phyloP scores from a whole-genome alignment of 2,329 filamentous ascomycete genomes.

The Hymenoscyphus scutula region DNA sequence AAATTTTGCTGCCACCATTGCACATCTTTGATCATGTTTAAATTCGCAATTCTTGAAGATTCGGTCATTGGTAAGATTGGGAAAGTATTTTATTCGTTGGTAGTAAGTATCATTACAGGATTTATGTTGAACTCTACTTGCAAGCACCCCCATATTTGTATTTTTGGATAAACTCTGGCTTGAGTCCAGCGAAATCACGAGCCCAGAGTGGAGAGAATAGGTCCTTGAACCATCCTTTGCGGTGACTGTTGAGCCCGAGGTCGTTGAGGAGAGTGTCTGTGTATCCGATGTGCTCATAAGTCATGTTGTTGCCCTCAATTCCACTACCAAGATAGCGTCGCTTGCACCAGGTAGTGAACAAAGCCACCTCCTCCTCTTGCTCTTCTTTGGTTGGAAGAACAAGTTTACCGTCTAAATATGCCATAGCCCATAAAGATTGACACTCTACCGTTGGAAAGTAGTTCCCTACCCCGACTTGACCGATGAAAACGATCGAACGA shows the following conservation, averaged over 20 bases:
- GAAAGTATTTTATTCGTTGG: too few relatives aligned
- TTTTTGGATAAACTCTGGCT: slow-evolving; percentile 25
- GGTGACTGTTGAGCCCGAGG: slow-evolving; percentile 28
- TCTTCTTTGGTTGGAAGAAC: slow-evolving; percentile 23
- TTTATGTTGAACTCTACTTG: neutral
- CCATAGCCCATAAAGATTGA: slow-evolving; percentile 33
- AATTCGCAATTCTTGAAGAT: too few relatives aligned
- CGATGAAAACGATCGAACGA: slow-evolving; percentile 32
- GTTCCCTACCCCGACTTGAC: slow-evolving; percentile 28
- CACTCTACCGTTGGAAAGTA: slow-evolving; percentile 26
- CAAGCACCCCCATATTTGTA: neutral
- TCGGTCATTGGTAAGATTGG: too few relatives aligned
- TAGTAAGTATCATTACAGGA: too few relatives aligned
- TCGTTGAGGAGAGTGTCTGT: slow-evolving; percentile 32
- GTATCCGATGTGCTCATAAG: slow-evolving; percentile 32
- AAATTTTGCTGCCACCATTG: too few relatives aligned
- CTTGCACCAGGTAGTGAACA: slow-evolving; percentile 30
- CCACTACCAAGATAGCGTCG: slow-evolving; percentile 33
- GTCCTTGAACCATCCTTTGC: slow-evolving; percentile 30
- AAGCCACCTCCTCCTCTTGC: slow-evolving; percentile 28
- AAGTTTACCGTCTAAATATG: slow-evolving; percentile 30
- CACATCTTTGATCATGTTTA: too few relatives aligned
- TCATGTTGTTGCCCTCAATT: slow-evolving; percentile 29
- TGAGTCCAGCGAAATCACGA: slow-evolving; percentile 27
- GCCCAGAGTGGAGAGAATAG: slow-evolving; percentile 30